Evolutionary conservation across 1,284 basidiomycete species (phyloP).

Genomic region (Marasmius tenuissimus): DNA sequence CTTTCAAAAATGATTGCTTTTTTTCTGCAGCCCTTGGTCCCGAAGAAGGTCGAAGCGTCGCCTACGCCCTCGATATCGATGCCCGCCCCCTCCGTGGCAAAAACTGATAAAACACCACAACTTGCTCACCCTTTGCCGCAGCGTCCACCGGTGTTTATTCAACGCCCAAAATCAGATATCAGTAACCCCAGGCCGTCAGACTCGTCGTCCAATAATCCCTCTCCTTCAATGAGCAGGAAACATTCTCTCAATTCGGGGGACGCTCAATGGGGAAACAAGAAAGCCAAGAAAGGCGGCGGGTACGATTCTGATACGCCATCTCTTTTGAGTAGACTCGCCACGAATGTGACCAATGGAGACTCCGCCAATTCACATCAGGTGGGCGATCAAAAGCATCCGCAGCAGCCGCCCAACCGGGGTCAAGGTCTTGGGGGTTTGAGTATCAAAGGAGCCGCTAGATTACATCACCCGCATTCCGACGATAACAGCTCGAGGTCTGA

Average conservation of each 20-base stretch:
- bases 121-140: background rate
- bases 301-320: conserved; percentile 31
- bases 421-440: conserved; percentile 37
- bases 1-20: conserved; percentile 42
- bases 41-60: conserved; percentile 20
- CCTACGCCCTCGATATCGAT: conserved; percentile 9
- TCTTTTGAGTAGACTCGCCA: conserved; percentile 41
- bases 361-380: conserved; percentile 4
- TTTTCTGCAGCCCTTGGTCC: conserved; percentile 51
- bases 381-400: conserved; percentile 13
- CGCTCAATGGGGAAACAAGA: conserved; percentile 31
- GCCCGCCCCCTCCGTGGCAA: conserved; percentile 4
- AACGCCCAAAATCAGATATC: background rate
- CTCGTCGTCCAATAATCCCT: conserved; percentile 2
- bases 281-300: conserved; percentile 27
- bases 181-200: background rate
- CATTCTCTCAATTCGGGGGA: conserved; percentile 20
- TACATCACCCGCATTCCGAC: background rate
- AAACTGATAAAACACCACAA: background rate
- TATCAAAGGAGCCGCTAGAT: conserved; percentile 56
- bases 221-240: conserved; percentile 11
- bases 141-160: background rate
- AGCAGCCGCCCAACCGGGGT: conserved; percentile 9
- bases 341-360: conserved; percentile 24
- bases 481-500: background rate